phyloP scores from a whole-genome alignment of 257 asterid genomes.

The Marsdenia floribunda region DNA sequence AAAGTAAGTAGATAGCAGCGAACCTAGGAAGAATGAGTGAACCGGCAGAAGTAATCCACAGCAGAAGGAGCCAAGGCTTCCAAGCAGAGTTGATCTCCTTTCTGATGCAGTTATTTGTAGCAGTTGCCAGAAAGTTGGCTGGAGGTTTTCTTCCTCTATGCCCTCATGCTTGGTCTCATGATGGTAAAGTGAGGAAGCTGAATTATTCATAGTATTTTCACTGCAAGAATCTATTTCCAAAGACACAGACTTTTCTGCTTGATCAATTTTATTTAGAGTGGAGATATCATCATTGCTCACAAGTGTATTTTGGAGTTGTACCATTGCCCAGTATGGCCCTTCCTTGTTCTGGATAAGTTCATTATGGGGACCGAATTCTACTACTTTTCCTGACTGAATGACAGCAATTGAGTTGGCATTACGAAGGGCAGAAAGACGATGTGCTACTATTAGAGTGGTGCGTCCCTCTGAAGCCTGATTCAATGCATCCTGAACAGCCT shows the following conservation, averaged over 20 bases:
- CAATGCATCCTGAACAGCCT: conserved; percentile 46
- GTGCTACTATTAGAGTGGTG: conserved; percentile 44
- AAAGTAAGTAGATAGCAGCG: conserved; percentile 39
- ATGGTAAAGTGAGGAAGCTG: conserved; percentile 1
- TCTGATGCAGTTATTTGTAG: conserved; percentile 38
- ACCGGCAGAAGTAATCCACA: conserved; percentile 38
- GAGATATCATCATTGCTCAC: conserved; percentile 17
- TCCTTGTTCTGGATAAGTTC: conserved; percentile 32
- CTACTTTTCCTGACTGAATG: conserved; percentile 43
- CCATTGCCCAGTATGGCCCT: conserved; percentile 34
- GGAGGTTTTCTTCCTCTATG: background rate
- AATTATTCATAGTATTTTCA: background rate
- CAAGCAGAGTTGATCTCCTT: conserved; percentile 39
- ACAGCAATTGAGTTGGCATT: conserved; percentile 39
- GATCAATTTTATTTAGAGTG: background rate
- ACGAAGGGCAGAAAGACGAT: conserved; percentile 43
- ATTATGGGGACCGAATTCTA: conserved; percentile 41
- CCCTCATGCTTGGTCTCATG: background rate
- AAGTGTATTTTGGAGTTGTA: conserved; percentile 29
- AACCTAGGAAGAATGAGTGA: conserved; percentile 41
- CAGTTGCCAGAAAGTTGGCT: conserved; percentile 32
- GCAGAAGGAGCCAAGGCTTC: conserved; percentile 37
- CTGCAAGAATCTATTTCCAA: background rate
- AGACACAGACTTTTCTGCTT: background rate
- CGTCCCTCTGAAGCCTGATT: conserved; percentile 43